A percentile compares a stretch with the other conserved stretches of the same genome.
These are phyloP conservation scores for Leptodontidium sp. DNA, from an alignment of 2,329 filamentous ascomycete genomes.

Conservation along the genomic window DNA sequence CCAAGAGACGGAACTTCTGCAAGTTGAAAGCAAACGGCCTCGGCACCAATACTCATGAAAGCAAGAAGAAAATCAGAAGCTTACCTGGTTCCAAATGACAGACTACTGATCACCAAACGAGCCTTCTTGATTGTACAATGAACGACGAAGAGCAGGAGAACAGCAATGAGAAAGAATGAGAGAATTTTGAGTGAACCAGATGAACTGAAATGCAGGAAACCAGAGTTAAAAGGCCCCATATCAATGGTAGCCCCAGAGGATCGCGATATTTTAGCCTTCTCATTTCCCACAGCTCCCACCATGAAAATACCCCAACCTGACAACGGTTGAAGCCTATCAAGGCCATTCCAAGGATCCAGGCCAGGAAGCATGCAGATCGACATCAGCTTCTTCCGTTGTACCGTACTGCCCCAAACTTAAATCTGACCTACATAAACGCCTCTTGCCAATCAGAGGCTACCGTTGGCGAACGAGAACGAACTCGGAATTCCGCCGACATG, in stretches of 20 bases:
- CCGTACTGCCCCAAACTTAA: constrained; percentile 1
- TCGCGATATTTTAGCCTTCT: no score
- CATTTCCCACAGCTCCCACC: not conserved
- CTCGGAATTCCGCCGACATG: not conserved
- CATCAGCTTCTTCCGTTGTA: not conserved
- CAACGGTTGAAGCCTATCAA: not conserved
- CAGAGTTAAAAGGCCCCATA: not conserved
- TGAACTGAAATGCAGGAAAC: not conserved
- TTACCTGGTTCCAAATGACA: no score
- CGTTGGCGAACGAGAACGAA: not conserved
- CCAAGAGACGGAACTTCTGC: no score
- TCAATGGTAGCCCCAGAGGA: no score
- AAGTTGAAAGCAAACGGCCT: no score
- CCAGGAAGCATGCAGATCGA: not conserved
- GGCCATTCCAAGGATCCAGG: not conserved
- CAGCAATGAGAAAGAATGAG: constrained; percentile 9
- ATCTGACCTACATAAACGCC: constrained; percentile 17
- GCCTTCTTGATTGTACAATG: not conserved
- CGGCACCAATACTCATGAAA: no score
- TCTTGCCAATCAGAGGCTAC: not conserved
- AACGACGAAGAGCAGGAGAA: not conserved
- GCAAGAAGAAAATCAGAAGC: no score
- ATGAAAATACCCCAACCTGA: not conserved
- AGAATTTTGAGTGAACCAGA: not conserved
- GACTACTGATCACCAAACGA: not conserved